Evolutionary conservation across 2,329 filamentous ascomycete genomes (phyloP).

Genomic region (Aureobasidium melanogenum): DNA sequence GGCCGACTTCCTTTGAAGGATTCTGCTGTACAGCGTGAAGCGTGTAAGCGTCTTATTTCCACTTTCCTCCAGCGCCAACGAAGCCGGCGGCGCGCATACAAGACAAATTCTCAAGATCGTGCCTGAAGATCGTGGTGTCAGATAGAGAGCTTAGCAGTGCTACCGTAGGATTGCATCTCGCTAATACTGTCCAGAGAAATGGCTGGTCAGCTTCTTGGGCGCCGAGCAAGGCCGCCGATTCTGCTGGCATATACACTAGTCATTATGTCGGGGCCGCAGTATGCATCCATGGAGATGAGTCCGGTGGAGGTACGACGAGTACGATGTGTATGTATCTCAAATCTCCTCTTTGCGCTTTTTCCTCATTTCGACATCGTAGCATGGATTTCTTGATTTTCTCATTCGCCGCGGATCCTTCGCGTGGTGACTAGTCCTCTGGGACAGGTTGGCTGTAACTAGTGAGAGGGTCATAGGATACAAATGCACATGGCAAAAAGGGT

Average conservation of each 20-base stretch:
- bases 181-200: neutral
- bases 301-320: too few species aligned
- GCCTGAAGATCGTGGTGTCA: too few species aligned
- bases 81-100: too few species aligned
- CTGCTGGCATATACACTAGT: neutral
- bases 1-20: too few species aligned
- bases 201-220: neutral
- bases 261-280: neutral
- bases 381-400: neutral
- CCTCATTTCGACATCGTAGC: neutral
- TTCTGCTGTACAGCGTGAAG: too few species aligned
- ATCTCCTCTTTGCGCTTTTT: neutral
- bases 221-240: neutral
- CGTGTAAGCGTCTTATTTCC: too few species aligned
- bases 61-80: too few species aligned
- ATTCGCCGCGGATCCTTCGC: neutral
- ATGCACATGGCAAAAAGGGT: neutral
- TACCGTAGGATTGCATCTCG: neutral
- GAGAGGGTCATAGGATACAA: neutral
- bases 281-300: neutral
- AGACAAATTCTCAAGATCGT: too few species aligned
- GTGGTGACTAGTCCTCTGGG: neutral
- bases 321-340: neutral
- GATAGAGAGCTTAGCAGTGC: too few species aligned
- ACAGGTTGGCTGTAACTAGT: neutral